Conservation (phyloP, 2,329 filamentous ascomycete genomes). For the Thermoascus crustaceus region DNA sequence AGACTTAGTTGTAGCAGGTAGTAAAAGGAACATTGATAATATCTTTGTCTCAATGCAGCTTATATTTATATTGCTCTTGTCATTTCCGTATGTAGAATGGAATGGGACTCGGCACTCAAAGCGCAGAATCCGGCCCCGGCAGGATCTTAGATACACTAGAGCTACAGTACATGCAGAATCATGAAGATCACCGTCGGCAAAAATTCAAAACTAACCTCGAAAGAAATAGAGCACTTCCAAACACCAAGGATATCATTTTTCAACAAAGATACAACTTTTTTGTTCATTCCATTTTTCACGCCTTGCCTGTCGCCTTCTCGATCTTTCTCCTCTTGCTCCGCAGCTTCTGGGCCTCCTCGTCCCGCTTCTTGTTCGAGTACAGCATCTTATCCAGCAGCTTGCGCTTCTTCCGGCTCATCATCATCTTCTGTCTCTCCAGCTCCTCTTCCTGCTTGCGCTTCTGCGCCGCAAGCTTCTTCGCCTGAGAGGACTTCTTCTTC, state of each 20-base stretch:
- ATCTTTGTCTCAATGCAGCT: too few species aligned
- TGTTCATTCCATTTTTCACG: conserved; percentile 17
- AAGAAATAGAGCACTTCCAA: conserved; percentile 1
- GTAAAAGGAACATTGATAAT: too few species aligned
- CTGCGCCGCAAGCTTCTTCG: conserved; percentile 60
- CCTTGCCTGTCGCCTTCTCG: conserved; percentile 48
- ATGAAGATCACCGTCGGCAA: too few species aligned
- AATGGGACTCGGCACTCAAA: too few species aligned
- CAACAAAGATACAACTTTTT: conserved; percentile 18
- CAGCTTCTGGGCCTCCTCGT: conserved; percentile 78
- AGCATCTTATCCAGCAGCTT: conserved; percentile 98
- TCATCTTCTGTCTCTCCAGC: conserved; percentile 87
- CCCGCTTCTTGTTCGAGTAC: conserved; percentile 89
- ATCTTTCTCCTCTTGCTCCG: conserved; percentile 84
- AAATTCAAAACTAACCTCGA: background rate
- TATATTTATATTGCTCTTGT: too few species aligned
- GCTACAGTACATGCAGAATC: too few species aligned
- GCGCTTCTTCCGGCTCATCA: conserved; percentile 96
- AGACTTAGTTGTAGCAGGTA: too few species aligned
- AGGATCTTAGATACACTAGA: too few species aligned
- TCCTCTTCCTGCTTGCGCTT: conserved; percentile 70
- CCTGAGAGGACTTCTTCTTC: conserved; percentile 60
- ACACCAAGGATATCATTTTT: conserved; percentile 6
- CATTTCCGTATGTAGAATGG: too few species aligned
- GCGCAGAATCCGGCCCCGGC: too few species aligned